Evolutionary conservation across 805 yeast species (phyloP), one percentile per base, ranked within the genome.

Genomic region (Hemisphaericaspora nanyangensis): DNA sequence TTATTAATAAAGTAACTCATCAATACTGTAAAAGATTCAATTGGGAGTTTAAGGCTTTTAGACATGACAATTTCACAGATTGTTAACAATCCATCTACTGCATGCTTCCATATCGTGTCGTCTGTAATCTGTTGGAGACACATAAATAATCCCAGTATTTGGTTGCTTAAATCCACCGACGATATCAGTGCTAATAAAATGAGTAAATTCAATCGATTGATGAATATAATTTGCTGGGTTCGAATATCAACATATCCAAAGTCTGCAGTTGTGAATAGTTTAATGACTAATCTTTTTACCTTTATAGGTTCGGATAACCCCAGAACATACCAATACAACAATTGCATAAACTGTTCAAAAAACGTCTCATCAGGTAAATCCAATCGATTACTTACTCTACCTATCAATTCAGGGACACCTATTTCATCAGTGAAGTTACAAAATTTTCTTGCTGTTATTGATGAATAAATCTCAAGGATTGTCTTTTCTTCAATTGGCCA

Each of bases 251-350:
- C 51, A 35, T 63, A 66, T 3, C 47, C 53, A 33, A 54, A 66
- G 31, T 58, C 61, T 37, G 72, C 67, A 1, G 73, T 64, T 0
- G 65, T 60, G 26, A 67, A 52, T 26, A 68, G 43, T 40, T 69
- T 68, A 7, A 64, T 58, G 1, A 63, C 51, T 18, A 69, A 46
- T 34, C 60, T 53, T 36, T 50, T 63, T 36, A 48, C 55, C 37
- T 47, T 54, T 27, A 42, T 47, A 16, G 38, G 40, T 16, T 39
- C 32, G 2, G 55, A 49, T 18, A 65, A 41, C 3, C 54, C 57
- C 1, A 66, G 59, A 3, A 62, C 49, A 46, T 55, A 65, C 20
- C 42, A 50, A 46, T 66, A 66, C 11, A 65, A 42, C n/a, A 68
- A 48, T 11, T 55, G 54, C 57, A 67, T 48, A 44, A 68, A 68